phyloP scores from a whole-genome alignment of 306 rosid species.

The Lablab purpureus region DNA sequence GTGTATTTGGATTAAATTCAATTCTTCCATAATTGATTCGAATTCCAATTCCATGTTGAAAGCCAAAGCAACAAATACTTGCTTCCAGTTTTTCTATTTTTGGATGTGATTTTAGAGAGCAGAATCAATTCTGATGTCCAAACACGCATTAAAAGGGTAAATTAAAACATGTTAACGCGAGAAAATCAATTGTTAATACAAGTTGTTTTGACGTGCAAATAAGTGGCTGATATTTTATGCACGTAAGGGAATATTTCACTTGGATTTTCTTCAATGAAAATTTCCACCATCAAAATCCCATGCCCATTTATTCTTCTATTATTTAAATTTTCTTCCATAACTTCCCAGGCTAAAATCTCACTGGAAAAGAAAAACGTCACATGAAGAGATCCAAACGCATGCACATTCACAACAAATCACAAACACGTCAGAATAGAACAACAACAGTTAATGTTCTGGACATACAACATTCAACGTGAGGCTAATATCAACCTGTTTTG shows the following conservation, averaged over 20 bases:
- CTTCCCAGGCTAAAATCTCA: neutral
- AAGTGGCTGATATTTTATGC: neutral
- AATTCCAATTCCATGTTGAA: neutral
- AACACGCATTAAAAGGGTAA: neutral
- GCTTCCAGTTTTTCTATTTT: neutral
- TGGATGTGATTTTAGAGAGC: neutral
- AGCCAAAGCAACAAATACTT: neutral
- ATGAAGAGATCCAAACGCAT: neutral
- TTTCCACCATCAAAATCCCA: neutral
- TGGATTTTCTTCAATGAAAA: neutral
- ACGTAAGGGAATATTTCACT: neutral
- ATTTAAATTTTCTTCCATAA: neutral
- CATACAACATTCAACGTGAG: neutral
- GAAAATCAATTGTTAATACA: neutral
- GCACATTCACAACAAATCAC: neutral
- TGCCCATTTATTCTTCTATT: neutral
- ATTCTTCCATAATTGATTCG: neutral
- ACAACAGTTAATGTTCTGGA: neutral
- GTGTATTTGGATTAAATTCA: neutral
- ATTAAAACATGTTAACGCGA: too few relatives aligned
- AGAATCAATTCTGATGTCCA: neutral
- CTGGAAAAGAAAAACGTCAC: neutral
- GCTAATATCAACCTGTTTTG: slow-evolving; percentile 58
- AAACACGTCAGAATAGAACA: neutral
- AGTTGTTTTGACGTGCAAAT: neutral